Evolutionary conservation across 1,139 yeast genomes (phyloP).

Genomic region (Diutina catenulata): DNA sequence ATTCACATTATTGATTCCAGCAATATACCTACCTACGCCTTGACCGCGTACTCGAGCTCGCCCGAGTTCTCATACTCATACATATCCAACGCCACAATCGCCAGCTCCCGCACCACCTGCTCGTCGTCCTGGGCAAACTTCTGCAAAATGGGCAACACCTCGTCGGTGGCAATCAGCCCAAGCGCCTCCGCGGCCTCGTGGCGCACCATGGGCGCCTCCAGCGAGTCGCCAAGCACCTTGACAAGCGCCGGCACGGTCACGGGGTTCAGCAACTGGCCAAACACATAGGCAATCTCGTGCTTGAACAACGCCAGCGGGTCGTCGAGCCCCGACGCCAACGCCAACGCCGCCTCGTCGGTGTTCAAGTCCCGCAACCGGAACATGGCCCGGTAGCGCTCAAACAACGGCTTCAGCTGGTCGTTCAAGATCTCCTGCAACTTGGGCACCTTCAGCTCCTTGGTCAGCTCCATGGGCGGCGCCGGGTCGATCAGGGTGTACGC

Average conservation of each 20-base stretch:
- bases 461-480: conserved; percentile 86
- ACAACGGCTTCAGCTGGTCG: conserved; percentile 67
- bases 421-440: conserved; percentile 60
- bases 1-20: too few species aligned
- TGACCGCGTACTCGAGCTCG: conserved; percentile 66
- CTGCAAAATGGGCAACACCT: conserved; percentile 78
- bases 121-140: conserved; percentile 72
- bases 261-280: conserved; percentile 94
- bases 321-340: conserved; percentile 79
- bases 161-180: conserved; percentile 96
- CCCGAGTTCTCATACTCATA: conserved; percentile 87
- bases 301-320: conserved; percentile 91
- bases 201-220: conserved; percentile 96
- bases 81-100: conserved; percentile 95
- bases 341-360: conserved; percentile 82
- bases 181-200: conserved; percentile 99
- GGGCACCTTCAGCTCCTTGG: conserved; percentile 42
- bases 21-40: too few species aligned
- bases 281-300: conserved; percentile 96
- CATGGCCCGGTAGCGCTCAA: conserved; percentile 97
- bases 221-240: conserved; percentile 61
- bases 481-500: conserved; percentile 88
- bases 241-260: conserved; percentile 82
- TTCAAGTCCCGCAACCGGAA: conserved; percentile 94
- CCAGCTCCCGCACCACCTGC: conserved; percentile 89